Conservation (phyloP, 352 stramenopile species). For the Pythium myriotylum region DNA sequence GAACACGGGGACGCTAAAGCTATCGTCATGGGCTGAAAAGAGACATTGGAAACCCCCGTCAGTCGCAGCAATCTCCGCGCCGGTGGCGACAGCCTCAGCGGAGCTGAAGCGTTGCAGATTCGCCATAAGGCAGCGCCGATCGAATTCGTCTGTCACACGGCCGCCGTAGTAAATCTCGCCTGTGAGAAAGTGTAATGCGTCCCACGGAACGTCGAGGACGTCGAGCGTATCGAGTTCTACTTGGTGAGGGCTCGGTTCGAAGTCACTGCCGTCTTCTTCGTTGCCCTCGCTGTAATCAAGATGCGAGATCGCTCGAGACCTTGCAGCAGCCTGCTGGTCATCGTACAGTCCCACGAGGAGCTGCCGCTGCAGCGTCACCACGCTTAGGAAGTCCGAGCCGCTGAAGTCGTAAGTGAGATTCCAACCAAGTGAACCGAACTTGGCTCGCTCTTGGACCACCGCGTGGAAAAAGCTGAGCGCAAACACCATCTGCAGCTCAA, state of each 20-base stretch:
- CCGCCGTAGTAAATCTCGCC: conserved; percentile 85
- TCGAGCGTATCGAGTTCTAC: background rate
- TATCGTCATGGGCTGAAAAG: conserved; percentile 34
- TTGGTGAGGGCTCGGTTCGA: background rate
- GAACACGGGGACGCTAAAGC: conserved; percentile 55
- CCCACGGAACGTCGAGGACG: conserved; percentile 55
- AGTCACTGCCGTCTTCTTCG: background rate
- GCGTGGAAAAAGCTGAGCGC: conserved; percentile 82
- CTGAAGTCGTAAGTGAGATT: conserved; percentile 83
- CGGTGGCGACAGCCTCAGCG: conserved; percentile 14
- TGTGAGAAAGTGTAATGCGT: conserved; percentile 76
- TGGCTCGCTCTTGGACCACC: conserved; percentile 68
- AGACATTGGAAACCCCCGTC: too few species aligned
- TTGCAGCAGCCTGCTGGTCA: background rate
- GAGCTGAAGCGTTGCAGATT: conserved; percentile 75
- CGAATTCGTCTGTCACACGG: conserved; percentile 81
- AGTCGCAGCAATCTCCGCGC: background rate
- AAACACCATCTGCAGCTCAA: conserved; percentile 67
- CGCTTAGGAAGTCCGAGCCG: conserved; percentile 75
- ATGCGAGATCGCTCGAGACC: background rate
- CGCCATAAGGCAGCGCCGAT: conserved; percentile 67
- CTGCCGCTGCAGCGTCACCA: conserved; percentile 55
- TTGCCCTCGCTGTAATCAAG: background rate
- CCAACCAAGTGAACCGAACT: conserved; percentile 80
- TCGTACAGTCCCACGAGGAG: conserved; percentile 35